Evolutionary conservation across 352 stramenopile genomes (phyloP), one percentile per base, ranked within the genome.

Genomic region (Phytophthora lateralis): DNA sequence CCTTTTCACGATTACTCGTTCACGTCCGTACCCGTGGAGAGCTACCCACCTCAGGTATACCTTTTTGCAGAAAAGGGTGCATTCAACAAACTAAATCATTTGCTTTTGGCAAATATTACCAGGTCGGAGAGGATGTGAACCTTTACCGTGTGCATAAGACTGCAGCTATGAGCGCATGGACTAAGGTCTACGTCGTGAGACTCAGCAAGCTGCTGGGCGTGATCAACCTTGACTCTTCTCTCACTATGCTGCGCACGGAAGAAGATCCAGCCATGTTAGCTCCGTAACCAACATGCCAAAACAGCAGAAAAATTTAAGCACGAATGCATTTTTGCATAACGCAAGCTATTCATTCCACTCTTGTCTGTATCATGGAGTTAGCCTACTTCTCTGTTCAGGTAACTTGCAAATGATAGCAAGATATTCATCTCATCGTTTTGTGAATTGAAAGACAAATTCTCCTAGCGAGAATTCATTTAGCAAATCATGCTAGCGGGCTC

Each of bases 171-270:
- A 86, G 76, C 43, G 80, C 90, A 66, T 93, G 84, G 86, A 92
- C 86, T 12, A 84, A 95, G 44, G 83, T 95, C 7, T 95, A 92
- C 66, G 86, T 95, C 15, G 78, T 86, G 20, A 87, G 86, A 65
- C 55, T 82, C 45, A 85, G 86, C 60, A 80, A 85, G 38, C 55
- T 95, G 9, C 52, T 92, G 1, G 86, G 86, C 12, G 78, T 91
- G 27, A 63, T 95, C 60, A 90, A 93, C 44, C 61, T 93, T 5
- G 82, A 89, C 27, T 73, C 72, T 6, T 90, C 80, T 43, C 71
- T 90, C 26, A 86, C 59, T 52, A 78, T 79, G 57, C 69, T 91
- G 30, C 69, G 73, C 20, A 32, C 56, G 3, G 82, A 91, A 54
- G 82, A 89, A 61, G 69, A 59, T 7, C 76, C 78, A 1, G 76